Evolutionary conservation across 768 basidiomycete species (phyloP).

Genomic region (Boletus vermiculosoides): DNA sequence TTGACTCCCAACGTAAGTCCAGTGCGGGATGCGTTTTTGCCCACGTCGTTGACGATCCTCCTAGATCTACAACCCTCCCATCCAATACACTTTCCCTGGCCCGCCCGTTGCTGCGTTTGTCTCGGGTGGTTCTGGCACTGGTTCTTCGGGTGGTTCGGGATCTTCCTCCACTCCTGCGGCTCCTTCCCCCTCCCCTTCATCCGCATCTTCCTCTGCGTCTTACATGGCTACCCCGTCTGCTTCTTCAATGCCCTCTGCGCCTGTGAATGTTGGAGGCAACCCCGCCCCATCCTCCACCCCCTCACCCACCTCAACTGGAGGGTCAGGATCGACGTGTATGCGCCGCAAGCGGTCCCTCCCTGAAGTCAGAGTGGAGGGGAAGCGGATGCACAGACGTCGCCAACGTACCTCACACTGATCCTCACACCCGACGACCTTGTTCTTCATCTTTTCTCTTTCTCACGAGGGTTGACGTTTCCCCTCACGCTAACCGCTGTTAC

Average conservation of each 20-base stretch:
- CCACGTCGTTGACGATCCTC: background rate
- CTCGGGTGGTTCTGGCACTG: constrained; percentile 9
- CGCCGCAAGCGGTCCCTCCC: constrained; percentile 11
- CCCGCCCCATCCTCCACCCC: background rate
- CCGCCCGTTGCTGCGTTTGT: constrained; percentile 45
- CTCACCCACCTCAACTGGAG: background rate
- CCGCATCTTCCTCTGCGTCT: background rate
- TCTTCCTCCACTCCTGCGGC: background rate
- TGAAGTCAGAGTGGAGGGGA: background rate
- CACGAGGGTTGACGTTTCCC: too few relatives aligned
- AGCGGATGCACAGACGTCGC: constrained; percentile 21
- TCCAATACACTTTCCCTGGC: constrained; percentile 51
- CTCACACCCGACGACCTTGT: too few relatives aligned
- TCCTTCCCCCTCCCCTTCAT: background rate
- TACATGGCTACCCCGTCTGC: background rate
- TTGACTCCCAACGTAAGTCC: constrained; percentile 44
- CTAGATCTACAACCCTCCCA: constrained; percentile 29
- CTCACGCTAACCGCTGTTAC: too few relatives aligned
- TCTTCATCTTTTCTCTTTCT: too few relatives aligned
- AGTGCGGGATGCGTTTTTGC: background rate
- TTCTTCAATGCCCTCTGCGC: background rate
- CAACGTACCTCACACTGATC: too few relatives aligned
- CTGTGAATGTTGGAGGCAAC: background rate
- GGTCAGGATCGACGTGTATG: constrained; percentile 11
- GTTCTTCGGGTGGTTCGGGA: constrained; percentile 3